phyloP scores from a whole-genome alignment of 2,329 filamentous ascomycete genomes.

The Venturiaceae sp. region DNA sequence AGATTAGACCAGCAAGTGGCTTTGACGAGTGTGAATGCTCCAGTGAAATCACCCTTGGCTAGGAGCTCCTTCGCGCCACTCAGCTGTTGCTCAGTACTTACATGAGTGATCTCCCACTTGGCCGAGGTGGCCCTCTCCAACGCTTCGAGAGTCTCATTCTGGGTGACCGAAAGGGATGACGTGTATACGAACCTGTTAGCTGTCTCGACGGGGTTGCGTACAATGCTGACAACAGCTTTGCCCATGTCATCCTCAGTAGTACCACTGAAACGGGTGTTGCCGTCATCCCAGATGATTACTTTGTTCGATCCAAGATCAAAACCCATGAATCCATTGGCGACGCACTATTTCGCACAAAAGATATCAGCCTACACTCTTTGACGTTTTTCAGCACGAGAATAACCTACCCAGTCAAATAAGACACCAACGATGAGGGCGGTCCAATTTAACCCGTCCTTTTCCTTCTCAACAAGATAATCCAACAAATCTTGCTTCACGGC shows the following conservation, averaged over 20 bases:
- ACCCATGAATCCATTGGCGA: conserved; percentile 5
- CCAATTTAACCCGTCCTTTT: conserved; percentile 8
- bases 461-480: conserved; percentile 7
- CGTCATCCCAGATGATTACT: conserved; percentile 7
- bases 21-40: conserved; percentile 7
- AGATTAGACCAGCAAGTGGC: neutral
- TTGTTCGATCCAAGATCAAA: conserved; percentile 3
- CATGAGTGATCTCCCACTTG: neutral
- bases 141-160: conserved; percentile 6
- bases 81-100: conserved; percentile 12
- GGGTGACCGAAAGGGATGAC: conserved; percentile 2
- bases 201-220: conserved; percentile 5
- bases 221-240: conserved; percentile 3
- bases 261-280: conserved; percentile 4
- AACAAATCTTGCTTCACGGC: conserved; percentile 6
- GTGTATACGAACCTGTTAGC: conserved; percentile 8
- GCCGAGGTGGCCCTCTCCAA: conserved; percentile 4
- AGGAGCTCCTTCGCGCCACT: conserved; percentile 33
- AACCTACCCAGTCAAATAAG: conserved; percentile 6
- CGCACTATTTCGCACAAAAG: neutral
- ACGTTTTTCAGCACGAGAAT: neutral
- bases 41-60: conserved; percentile 27
- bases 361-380: neutral
- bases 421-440: conserved; percentile 6
- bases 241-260: neutral